Percentiles rank a stretch among this genome's conserved stretches.
These are phyloP conservation scores for Cyclanthera cordifolia DNA, from an alignment of 306 rosid species.

Conservation along the genomic window DNA sequence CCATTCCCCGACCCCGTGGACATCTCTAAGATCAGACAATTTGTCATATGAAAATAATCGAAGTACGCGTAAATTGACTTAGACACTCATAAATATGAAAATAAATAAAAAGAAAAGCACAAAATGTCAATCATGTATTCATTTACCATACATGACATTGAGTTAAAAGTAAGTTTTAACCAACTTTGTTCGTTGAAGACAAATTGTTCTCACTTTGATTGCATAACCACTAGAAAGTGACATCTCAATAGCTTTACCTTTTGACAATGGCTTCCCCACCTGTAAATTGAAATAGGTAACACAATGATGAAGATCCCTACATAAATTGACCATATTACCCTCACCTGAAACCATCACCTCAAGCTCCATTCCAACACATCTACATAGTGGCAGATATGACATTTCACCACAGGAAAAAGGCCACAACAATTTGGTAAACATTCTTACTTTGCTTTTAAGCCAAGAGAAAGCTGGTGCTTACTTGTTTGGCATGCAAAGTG, in stretches of 20 bases:
- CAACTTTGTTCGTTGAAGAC: background rate
- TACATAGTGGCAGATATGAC: conserved; percentile 16
- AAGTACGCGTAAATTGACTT: too few species aligned
- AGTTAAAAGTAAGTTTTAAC: background rate
- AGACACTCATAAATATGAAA: too few species aligned
- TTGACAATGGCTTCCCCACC: conserved; percentile 22
- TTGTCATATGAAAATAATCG: too few species aligned
- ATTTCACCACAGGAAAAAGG: conserved; percentile 19
- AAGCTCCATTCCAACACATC: conserved; percentile 12
- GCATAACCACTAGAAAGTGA: conserved; percentile 7
- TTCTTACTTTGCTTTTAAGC: conserved; percentile 55
- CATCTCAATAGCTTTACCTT: conserved; percentile 21
- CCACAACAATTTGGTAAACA: conserved; percentile 12
- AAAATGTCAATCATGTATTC: background rate
- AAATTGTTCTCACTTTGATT: background rate
- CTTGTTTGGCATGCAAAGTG: conserved; percentile 52
- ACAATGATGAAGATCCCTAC: conserved; percentile 19
- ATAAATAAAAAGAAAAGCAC: background rate
- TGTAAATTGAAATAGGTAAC: conserved; percentile 30
- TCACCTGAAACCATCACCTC: background rate
- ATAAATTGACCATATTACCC: conserved; percentile 18
- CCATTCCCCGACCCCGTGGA: too few species aligned
- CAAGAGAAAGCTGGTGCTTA: conserved; percentile 44
- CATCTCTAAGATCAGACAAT: too few species aligned
- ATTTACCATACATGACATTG: background rate